phyloP scores from a whole-genome alignment of 371 early-diverging fungal genomes.

The Lichtheimia corymbifera region DNA sequence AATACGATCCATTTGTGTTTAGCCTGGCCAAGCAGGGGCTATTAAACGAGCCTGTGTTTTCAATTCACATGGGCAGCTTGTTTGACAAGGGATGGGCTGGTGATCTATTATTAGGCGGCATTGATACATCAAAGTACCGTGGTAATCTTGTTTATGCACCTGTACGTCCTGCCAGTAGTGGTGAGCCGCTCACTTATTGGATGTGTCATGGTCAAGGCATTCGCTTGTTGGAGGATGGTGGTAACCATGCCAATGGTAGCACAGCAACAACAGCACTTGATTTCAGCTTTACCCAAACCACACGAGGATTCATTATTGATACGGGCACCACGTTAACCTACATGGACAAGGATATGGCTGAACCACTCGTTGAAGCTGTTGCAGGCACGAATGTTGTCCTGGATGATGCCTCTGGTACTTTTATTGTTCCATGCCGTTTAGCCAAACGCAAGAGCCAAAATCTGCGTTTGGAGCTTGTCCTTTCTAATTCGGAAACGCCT shows the following conservation, averaged over 20 bases:
- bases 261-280: background rate
- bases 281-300: no score
- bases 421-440: slow-evolving; percentile 21
- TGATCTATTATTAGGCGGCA: slow-evolving; percentile 58
- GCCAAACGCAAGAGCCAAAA: background rate
- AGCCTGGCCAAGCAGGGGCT: slow-evolving; percentile 28
- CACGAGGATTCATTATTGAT: slow-evolving; percentile 35
- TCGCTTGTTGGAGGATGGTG: slow-evolving; percentile 6
- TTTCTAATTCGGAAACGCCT: background rate
- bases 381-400: slow-evolving; percentile 13
- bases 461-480: background rate
- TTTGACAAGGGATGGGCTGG: slow-evolving; percentile 30
- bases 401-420: slow-evolving; percentile 23
- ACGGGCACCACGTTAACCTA: slow-evolving; percentile 37
- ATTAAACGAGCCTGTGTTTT: slow-evolving; percentile 42
- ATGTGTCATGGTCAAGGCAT: slow-evolving; percentile 25
- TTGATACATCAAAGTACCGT: slow-evolving; percentile 34
- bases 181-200: slow-evolving; percentile 21
- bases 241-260: background rate
- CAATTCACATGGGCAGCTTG: slow-evolving; percentile 28
- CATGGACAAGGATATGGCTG: slow-evolving; percentile 22
- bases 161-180: background rate
- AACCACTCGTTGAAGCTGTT: slow-evolving; percentile 16
- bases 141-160: slow-evolving; percentile 16
- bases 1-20: slow-evolving; percentile 31